Base-by-base conservation (phyloP, 495 filamentous ascomycete genomes). In the Rusavskia elegans region DNA sequence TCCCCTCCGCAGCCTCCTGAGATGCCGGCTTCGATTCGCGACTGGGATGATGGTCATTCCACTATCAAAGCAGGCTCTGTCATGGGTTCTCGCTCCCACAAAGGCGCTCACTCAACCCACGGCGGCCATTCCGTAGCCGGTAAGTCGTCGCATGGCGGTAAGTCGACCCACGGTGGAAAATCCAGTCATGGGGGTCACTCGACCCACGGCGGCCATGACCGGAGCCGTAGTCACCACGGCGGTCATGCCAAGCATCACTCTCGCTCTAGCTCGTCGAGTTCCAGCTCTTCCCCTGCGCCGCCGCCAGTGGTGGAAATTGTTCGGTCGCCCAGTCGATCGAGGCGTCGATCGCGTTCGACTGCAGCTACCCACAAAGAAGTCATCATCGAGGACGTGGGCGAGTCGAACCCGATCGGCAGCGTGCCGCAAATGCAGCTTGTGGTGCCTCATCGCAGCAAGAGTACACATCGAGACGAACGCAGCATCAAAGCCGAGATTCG, bases 401-500 rank as follows among this genome's bases (percentile, higher is more conserved):
- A 71, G n/a, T 72, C 75, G 5, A 71, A 72, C 39, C 66, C 70
- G 50, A 66, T 73, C n/a, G 59, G 66, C 16, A 59, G 71, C 25
- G 58, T 88, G 13, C 32, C 32, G 9, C 32, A 35, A 35, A 35
- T 35, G 32, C 77, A 78, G 1, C 54, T 83, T 20, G 62, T 80
- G 3, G 68, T 77, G 16, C 74, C 71, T 10, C 59, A 40, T 20
- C 71, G 70, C 1, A 61, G 67, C 46, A 68, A 57, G 48, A 55
- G 52, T 37, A 23, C 61, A 59, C 23, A 56, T 59, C 16, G 56
- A 25, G 55, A 64, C 38, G 76, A 80, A 29, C 67, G 73, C 36
- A 76, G 78, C 48, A 73, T 84, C 52, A 67, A 71, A 49, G 68
- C 72, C n/a, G 78, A 83, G 55, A 78, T 82, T 50, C 66, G 65